phyloP scores from a whole-genome alignment of 257 asterid species.

The Nicotiana noctiflora region DNA sequence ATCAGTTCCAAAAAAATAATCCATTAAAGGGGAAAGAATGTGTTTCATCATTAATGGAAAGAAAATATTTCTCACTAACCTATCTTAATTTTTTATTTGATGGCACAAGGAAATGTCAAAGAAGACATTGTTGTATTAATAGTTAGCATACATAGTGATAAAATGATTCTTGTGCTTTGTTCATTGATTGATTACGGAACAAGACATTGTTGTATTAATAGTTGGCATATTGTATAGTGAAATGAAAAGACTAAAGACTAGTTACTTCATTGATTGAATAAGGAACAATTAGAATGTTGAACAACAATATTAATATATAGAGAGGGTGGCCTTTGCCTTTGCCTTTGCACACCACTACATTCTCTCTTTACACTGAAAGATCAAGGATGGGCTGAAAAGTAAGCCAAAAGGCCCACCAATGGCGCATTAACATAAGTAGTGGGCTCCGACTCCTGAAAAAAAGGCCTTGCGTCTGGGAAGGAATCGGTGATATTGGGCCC shows the following conservation, averaged over 20 bases:
- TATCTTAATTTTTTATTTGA: too few species aligned
- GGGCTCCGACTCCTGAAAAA: conserved; percentile 77
- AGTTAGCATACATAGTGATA: too few species aligned
- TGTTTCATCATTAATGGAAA: too few species aligned
- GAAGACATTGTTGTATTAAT: too few species aligned
- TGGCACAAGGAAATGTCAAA: too few species aligned
- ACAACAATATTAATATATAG: background rate
- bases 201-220: background rate
- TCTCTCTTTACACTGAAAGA: conserved; percentile 11
- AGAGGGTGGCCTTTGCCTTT: conserved; percentile 51
- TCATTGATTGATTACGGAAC: too few species aligned
- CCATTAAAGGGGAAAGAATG: too few species aligned
- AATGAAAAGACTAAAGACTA: background rate
- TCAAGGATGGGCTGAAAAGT: conserved; percentile 62
- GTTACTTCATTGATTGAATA: background rate
- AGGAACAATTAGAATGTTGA: background rate
- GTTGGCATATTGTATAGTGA: background rate
- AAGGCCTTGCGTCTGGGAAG: conserved; percentile 71
- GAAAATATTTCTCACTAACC: too few species aligned
- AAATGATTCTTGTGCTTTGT: too few species aligned
- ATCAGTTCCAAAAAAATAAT: too few species aligned
- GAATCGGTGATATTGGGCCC: conserved; percentile 63
- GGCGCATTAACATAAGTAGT: conserved; percentile 82
- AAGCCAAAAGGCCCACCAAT: conserved; percentile 65
- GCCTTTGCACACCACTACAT: conserved; percentile 54